Conservation (phyloP, 2,329 filamentous ascomycete genomes). For the Colletotrichum filicis region DNA sequence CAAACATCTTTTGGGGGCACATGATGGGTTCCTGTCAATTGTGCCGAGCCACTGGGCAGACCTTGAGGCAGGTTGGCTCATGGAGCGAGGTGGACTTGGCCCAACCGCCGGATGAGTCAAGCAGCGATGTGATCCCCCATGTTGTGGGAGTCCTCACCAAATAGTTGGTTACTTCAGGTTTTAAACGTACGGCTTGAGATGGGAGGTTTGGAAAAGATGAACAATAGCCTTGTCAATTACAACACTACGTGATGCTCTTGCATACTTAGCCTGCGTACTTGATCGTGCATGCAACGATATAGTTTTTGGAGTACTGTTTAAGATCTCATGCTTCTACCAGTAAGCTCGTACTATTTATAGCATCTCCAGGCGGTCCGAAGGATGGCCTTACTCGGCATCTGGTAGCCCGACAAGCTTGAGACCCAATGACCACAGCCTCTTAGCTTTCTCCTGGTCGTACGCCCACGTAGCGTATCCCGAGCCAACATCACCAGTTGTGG, state of each 20-base stretch:
- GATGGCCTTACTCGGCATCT: too few species aligned
- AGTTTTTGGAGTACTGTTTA: too few species aligned
- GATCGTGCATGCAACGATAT: too few species aligned
- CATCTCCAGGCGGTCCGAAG: too few species aligned
- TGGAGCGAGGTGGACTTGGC: constrained; percentile 12
- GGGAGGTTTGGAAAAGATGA: too few species aligned
- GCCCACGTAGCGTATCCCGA: constrained; percentile 37
- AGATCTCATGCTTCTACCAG: too few species aligned
- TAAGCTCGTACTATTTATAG: too few species aligned
- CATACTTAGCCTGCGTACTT: too few species aligned
- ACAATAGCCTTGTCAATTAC: too few species aligned
- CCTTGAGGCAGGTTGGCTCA: background rate
- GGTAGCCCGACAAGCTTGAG: constrained; percentile 1
- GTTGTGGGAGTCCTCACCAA: constrained; percentile 6
- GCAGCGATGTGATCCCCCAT: constrained; percentile 4
- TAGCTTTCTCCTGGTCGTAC: background rate
- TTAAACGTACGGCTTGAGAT: too few species aligned
- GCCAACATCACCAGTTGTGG: background rate
- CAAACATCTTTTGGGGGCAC: constrained; percentile 56
- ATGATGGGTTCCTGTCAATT: constrained; percentile 9
- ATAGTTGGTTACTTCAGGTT: background rate
- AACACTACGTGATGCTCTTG: too few species aligned
- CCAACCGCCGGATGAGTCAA: background rate
- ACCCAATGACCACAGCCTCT: background rate
- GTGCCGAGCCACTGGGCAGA: background rate